A percentile compares a stretch with the other conserved stretches of the same genome.
Evolutionary conservation across 129 eudicot species (phyloP).

Genomic region (Gnaphalium uliginosum): DNA sequence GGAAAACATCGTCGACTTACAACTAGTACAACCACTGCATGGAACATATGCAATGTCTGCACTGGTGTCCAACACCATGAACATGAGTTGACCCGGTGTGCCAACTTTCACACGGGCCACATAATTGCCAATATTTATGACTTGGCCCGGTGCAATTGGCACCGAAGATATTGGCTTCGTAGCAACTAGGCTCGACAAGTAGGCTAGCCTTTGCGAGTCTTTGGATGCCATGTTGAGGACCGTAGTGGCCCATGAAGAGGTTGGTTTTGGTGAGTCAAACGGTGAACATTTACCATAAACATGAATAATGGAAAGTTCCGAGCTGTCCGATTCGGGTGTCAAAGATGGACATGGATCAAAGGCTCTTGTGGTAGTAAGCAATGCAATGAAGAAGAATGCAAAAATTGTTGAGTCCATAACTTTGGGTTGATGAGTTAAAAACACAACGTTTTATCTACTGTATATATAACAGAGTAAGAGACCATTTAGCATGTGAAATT

Average conservation of each 20-base stretch:
- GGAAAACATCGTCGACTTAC: conserved; percentile 55
- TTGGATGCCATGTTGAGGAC: conserved; percentile 77
- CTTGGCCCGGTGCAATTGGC: conserved; percentile 85
- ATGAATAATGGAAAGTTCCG: conserved; percentile 72
- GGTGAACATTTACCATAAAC: conserved; percentile 93
- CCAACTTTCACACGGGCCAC: conserved; percentile 77
- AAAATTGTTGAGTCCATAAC: conserved; percentile 42
- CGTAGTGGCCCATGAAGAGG: conserved; percentile 64
- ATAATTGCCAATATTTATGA: conserved; percentile 67
- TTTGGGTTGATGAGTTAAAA: conserved; percentile 16
- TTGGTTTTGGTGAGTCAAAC: conserved; percentile 53
- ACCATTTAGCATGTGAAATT: conserved; percentile 4
- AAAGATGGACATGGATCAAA: conserved; percentile 56
- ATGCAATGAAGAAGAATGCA: conserved; percentile 42
- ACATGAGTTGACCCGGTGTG: conserved; percentile 83
- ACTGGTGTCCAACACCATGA: conserved; percentile 89
- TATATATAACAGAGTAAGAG: conserved; percentile 27
- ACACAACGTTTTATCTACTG: neutral
- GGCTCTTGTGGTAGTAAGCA: conserved; percentile 46
- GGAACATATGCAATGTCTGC: conserved; percentile 86
- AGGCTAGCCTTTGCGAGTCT: conserved; percentile 65
- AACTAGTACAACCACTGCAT: conserved; percentile 65
- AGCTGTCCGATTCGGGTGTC: conserved; percentile 34
- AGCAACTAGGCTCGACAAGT: conserved; percentile 58
- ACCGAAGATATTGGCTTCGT: conserved; percentile 35